Conservation (phyloP, 495 filamentous ascomycete species). For the Aspergillus homomorphus region DNA sequence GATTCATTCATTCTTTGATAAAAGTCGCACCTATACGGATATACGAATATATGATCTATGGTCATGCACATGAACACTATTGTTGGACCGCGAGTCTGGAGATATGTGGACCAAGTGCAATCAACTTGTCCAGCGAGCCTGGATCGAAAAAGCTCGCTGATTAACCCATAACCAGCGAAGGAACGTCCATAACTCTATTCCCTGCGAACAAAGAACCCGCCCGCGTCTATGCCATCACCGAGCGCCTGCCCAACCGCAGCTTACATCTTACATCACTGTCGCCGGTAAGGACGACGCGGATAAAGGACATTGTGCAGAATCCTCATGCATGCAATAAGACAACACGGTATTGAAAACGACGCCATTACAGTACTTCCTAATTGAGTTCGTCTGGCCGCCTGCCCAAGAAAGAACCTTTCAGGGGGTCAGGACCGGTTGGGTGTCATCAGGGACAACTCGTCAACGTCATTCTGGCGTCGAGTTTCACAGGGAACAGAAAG, state of each 20-base stretch:
- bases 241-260: neutral
- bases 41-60: no score
- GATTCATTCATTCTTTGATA: no score
- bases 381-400: neutral
- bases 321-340: neutral
- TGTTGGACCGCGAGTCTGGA: no score
- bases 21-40: no score
- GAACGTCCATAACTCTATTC: neutral
- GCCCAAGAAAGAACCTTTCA: neutral
- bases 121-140: no score
- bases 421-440: neutral
- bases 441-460: conserved; percentile 7
- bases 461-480: conserved; percentile 24
- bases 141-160: no score
- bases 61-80: no score
- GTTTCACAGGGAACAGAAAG: conserved; percentile 13
- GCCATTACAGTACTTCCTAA: no score
- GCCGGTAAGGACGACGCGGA: neutral
- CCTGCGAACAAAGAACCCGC: neutral
- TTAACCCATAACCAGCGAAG: no score
- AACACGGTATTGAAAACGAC: no score
- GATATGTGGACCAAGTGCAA: no score
- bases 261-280: neutral
- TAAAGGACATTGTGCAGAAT: neutral
- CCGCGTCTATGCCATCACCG: neutral